A percentile compares a stretch with the other conserved stretches of the same genome.
phyloP scores from a whole-genome alignment of 2,329 filamentous ascomycete species.

The Ilyonectria mors-panacis region DNA sequence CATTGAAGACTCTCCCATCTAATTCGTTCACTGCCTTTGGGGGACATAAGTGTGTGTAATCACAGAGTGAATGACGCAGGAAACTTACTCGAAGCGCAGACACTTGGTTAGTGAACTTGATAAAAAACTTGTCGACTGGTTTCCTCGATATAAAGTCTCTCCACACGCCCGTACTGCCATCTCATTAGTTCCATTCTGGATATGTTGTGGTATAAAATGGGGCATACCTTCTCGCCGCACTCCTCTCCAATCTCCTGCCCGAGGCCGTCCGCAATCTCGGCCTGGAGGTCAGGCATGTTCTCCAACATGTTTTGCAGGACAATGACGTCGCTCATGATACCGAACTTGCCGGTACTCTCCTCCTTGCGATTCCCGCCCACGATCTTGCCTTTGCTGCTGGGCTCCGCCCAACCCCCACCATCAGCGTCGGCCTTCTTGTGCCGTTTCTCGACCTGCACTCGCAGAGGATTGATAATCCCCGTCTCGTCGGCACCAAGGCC shows the following conservation, averaged over 20 bases:
- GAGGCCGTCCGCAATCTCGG: conserved; percentile 82
- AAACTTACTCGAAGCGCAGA: conserved; percentile 84
- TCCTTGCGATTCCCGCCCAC: conserved; percentile 79
- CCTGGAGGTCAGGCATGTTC: conserved; percentile 80
- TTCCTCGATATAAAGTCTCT: conserved; percentile 82
- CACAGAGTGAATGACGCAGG: background rate
- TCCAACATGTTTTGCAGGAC: conserved; percentile 89
- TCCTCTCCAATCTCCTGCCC: conserved; percentile 97
- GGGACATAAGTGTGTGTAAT: background rate
- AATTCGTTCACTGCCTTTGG: conserved; percentile 88
- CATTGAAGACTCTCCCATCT: conserved; percentile 89
- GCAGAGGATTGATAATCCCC: conserved; percentile 88
- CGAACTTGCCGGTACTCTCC: conserved; percentile 67
- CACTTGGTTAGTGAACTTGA: conserved; percentile 90
- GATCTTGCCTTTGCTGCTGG: conserved; percentile 81
- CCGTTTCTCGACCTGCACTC: conserved; percentile 87
- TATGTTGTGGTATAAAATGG: background rate
- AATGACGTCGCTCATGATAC: conserved; percentile 85
- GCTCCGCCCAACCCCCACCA: conserved; percentile 82
- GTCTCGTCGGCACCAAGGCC: conserved; percentile 87
- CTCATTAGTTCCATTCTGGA: conserved; percentile 31
- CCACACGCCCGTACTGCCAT: conserved; percentile 82
- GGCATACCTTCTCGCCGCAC: conserved; percentile 80
- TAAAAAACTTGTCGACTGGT: conserved; percentile 83
- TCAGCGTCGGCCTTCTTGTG: conserved; percentile 85